Evolutionary conservation across 129 eudicot species (phyloP).

Genomic region (Artemisia annua): DNA sequence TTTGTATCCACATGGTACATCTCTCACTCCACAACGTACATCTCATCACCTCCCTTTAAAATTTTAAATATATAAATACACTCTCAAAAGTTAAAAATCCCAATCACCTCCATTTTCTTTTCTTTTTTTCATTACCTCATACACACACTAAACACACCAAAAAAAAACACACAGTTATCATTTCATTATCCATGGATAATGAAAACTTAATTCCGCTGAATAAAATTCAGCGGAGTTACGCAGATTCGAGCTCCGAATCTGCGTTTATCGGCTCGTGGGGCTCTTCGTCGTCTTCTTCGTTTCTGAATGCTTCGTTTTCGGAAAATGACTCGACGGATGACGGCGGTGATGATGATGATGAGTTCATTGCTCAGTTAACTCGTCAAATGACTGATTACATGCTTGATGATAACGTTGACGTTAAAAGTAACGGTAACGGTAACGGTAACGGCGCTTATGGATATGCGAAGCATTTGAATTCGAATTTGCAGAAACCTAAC

Average conservation of each 20-base stretch:
- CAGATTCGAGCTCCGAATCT: slow-evolving; percentile 39
- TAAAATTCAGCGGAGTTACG: background rate
- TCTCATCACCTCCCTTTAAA: background rate
- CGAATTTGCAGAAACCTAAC: slow-evolving; percentile 22
- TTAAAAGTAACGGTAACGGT: slow-evolving; percentile 5
- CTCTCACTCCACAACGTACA: slow-evolving; percentile 27
- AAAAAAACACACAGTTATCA: background rate
- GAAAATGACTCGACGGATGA: slow-evolving; percentile 53
- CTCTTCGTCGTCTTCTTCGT: slow-evolving; percentile 53
- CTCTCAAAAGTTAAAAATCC: slow-evolving; percentile 8
- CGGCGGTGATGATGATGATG: slow-evolving; percentile 40
- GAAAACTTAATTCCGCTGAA: slow-evolving; percentile 23
- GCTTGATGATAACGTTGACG: slow-evolving; percentile 73
- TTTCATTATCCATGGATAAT: slow-evolving; percentile 10
- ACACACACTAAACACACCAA: slow-evolving; percentile 26
- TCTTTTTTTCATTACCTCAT: slow-evolving; percentile 5
- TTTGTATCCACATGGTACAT: slow-evolving; percentile 35
- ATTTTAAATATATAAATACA: slow-evolving; percentile 28
- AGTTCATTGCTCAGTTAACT: slow-evolving; percentile 70
- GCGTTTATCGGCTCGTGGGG: slow-evolving; percentile 43
- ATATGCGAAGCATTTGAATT: slow-evolving; percentile 1
- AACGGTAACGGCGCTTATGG: background rate
- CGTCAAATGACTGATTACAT: slow-evolving; percentile 78
- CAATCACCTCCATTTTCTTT: background rate
- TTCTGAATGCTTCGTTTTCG: slow-evolving; percentile 49